Evolutionary conservation across 192 early-diverging fungal species (phyloP), one percentile per base, ranked within the genome.

Genomic region (Gigaspora rosea): DNA sequence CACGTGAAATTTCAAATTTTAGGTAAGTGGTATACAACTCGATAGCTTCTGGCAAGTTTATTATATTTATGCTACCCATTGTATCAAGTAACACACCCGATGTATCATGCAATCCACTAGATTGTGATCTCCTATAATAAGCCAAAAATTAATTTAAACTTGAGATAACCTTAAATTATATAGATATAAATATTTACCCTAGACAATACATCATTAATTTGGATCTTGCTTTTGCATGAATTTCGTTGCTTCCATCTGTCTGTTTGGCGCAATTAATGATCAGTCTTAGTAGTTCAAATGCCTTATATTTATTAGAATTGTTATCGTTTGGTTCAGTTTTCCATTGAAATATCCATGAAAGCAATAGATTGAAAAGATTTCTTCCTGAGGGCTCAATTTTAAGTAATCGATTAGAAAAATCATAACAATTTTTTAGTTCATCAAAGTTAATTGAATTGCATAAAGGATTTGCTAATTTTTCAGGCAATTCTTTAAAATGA

Each of bases 301-400:
- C 33, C 5, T 69, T 69, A 66, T 47, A 41, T 66, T 36, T 66
- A 66, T 33, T 33, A 20, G 64, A 66, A 66, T 32, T 32, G 5
- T 32, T 62, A 27, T 66, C n/a, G 4, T 66, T 46, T 16, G 65
- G 10, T 20, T 41, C 41, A 50, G 20, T 48, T 12, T 20, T 48
- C 33, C 36, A 15, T 9, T 69, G 4, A 27, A 50, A 69, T 15
- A 69, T 20, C 67, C 67, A 69, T 50, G n/a, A 50, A 32, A 69
- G 12, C n/a, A 69, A 27, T 41, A 20, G n/a, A 69, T 69, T 48
- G 12, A 69, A 50, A 41, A 69, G 36, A 69, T 69, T 69, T 13
- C 22, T 18, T 3, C 49, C 48, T 13, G 67, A 27, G 9, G 48
- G 48, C 13, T 48, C 22, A 20, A 69, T 69, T 50, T 69, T 47